Evolutionary conservation across 805 yeast species (phyloP).

Genomic region (Zygosaccharomyces gambellarensis): DNA sequence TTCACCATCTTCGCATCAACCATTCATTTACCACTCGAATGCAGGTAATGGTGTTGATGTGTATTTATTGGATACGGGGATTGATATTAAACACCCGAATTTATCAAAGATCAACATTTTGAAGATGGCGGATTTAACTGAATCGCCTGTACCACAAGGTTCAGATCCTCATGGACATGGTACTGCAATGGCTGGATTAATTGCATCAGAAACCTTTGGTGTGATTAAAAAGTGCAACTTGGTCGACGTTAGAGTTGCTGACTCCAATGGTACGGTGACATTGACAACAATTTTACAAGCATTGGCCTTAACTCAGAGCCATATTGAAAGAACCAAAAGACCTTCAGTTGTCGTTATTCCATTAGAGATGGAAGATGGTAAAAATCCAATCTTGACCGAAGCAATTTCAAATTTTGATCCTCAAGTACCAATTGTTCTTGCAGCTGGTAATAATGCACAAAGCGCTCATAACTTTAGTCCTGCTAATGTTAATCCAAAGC

Average conservation of each 20-base stretch:
- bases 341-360: slow-evolving; percentile 40
- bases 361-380: slow-evolving; percentile 30
- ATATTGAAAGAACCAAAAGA: slow-evolving; percentile 31
- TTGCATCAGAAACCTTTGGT: slow-evolving; percentile 49
- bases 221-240: slow-evolving; percentile 45
- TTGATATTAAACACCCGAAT: slow-evolving; percentile 35
- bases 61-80: slow-evolving; percentile 39
- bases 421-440: slow-evolving; percentile 44
- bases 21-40: slow-evolving; percentile 40
- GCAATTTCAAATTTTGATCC: slow-evolving; percentile 40
- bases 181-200: slow-evolving; percentile 51
- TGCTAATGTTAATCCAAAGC: slow-evolving; percentile 35
- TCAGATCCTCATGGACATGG: slow-evolving; percentile 48
- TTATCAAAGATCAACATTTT: slow-evolving; percentile 43
- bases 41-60: slow-evolving; percentile 40
- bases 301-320: slow-evolving; percentile 27
- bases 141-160: slow-evolving; percentile 22
- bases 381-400: slow-evolving; percentile 40
- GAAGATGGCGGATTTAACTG: slow-evolving; percentile 44
- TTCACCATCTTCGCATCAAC: slow-evolving; percentile 36
- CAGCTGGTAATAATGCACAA: slow-evolving; percentile 47
- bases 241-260: slow-evolving; percentile 42
- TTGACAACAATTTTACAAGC: slow-evolving; percentile 36
- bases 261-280: slow-evolving; percentile 36
- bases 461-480: slow-evolving; percentile 47